A percentile compares a stretch with the other conserved stretches of the same genome.
Evolutionary conservation across 2,329 filamentous ascomycete species (phyloP).

Genomic region (Plenodomus lindquistii): DNA sequence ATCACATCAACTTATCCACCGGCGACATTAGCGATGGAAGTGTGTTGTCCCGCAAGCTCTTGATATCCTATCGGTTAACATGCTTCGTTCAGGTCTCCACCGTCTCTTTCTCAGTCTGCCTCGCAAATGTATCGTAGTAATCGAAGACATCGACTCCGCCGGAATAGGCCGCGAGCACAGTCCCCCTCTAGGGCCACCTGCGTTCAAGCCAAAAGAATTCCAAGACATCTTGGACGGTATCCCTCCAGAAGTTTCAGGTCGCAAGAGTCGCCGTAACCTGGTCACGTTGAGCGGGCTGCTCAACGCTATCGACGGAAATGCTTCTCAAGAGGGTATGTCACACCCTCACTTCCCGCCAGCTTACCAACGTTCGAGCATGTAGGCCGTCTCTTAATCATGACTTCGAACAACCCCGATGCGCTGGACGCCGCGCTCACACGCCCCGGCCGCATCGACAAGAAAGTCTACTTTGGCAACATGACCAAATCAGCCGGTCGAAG

Average conservation of each 20-base stretch:
- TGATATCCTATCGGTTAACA: conserved; percentile 12
- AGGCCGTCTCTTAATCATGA: conserved; percentile 79
- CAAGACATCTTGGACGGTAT: background rate
- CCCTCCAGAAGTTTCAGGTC: background rate
- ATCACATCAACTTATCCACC: conserved; percentile 41
- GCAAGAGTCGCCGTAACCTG: conserved; percentile 11
- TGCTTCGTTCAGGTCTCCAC: conserved; percentile 22
- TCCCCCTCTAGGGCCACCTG: background rate
- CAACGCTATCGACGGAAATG: conserved; percentile 82
- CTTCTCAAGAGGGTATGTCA: conserved; percentile 63
- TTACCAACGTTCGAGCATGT: background rate
- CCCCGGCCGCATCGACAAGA: conserved; percentile 73
- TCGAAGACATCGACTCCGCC: conserved; percentile 49
- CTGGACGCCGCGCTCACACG: conserved; percentile 75
- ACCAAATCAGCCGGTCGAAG: conserved; percentile 18
- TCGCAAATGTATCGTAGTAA: conserved; percentile 43
- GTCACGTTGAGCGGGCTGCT: conserved; percentile 69
- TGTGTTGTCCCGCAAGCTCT: conserved; percentile 14
- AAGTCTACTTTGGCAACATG: conserved; percentile 68
- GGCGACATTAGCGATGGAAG: conserved; percentile 32
- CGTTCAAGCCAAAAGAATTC: background rate
- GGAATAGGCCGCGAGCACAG: conserved; percentile 31
- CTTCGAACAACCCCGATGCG: conserved; percentile 74
- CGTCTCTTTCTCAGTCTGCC: conserved; percentile 40
- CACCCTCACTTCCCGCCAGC: background rate